These are phyloP conservation scores for Casuarina glauca DNA, from an alignment of 306 rosid genomes.

Conservation along the genomic window DNA sequence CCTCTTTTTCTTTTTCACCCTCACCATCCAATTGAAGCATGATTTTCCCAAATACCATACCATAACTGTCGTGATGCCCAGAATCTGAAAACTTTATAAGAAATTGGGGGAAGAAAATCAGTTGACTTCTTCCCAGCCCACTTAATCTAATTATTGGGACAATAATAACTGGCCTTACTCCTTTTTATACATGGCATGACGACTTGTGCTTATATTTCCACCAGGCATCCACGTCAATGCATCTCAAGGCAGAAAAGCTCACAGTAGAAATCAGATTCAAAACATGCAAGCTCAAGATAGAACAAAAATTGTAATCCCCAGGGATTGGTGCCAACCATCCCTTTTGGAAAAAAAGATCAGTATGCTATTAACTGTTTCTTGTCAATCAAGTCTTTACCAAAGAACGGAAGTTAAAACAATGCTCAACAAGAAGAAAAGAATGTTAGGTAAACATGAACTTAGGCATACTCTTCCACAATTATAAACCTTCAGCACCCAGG, in stretches of 20 bases:
- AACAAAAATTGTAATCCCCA: neutral
- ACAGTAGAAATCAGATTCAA: neutral
- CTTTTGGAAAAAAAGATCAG: no score
- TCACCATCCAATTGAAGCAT: neutral
- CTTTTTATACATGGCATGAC: neutral
- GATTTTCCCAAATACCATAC: neutral
- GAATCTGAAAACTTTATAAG: neutral
- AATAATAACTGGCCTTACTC: neutral
- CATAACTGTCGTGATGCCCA: neutral
- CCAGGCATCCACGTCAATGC: neutral
- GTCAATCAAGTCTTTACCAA: no score
- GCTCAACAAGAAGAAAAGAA: no score
- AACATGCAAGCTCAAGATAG: neutral
- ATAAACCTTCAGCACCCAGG: no score
- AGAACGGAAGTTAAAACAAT: no score
- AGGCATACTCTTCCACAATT: no score
- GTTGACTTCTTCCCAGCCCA: neutral
- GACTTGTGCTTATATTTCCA: neutral
- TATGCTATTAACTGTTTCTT: no score
- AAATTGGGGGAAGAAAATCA: no score
- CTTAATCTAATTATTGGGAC: neutral
- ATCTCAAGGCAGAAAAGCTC: neutral
- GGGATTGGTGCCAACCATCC: no score
- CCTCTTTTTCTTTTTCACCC: neutral
- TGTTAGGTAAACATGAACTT: no score